Percentiles rank a stretch among this genome's conserved stretches.
These are phyloP conservation scores for Saccharum spontaneum DNA, from an alignment of 176 grass and related monocot species.

Conservation along the genomic window DNA sequence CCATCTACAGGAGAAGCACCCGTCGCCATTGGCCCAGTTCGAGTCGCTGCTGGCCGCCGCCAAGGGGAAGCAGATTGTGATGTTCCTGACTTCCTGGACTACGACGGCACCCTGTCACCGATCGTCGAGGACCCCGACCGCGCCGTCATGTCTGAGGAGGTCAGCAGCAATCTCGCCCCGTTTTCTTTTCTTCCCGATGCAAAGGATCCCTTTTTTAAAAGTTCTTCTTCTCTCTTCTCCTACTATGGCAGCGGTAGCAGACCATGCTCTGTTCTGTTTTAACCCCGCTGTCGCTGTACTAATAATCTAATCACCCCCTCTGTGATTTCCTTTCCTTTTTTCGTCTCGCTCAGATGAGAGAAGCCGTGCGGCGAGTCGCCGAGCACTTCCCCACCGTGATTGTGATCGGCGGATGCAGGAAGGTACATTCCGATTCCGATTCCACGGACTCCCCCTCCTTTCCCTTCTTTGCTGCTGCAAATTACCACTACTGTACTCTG, in stretches of 20 bases:
- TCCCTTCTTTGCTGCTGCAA: neutral
- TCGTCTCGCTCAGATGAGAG: slow-evolving; percentile 59
- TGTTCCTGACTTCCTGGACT: slow-evolving; percentile 97
- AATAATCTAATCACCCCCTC: neutral
- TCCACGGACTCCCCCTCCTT: neutral
- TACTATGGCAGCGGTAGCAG: neutral
- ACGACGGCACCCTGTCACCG: slow-evolving; percentile 91
- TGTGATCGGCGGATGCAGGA: slow-evolving; percentile 77
- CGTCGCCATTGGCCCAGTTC: slow-evolving; percentile 62
- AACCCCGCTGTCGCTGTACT: neutral
- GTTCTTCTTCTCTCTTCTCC: neutral
- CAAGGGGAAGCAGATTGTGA: slow-evolving; percentile 68
- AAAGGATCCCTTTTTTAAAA: neutral
- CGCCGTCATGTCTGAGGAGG: slow-evolving; percentile 71
- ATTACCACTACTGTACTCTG: too few relatives aligned
- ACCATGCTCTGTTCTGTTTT: slow-evolving; percentile 19
- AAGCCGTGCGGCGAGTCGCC: slow-evolving; percentile 58
- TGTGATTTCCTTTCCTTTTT: neutral
- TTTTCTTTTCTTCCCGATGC: neutral
- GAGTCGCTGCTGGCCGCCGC: slow-evolving; percentile 40
- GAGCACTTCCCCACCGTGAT: slow-evolving; percentile 87
- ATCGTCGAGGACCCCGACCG: slow-evolving; percentile 82
- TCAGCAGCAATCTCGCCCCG: neutral
- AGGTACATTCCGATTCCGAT: slow-evolving; percentile 54
- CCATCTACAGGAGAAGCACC: slow-evolving; percentile 51